Base-by-base conservation (phyloP, 345 rosid species). In the Arabis hirsuta region DNA sequence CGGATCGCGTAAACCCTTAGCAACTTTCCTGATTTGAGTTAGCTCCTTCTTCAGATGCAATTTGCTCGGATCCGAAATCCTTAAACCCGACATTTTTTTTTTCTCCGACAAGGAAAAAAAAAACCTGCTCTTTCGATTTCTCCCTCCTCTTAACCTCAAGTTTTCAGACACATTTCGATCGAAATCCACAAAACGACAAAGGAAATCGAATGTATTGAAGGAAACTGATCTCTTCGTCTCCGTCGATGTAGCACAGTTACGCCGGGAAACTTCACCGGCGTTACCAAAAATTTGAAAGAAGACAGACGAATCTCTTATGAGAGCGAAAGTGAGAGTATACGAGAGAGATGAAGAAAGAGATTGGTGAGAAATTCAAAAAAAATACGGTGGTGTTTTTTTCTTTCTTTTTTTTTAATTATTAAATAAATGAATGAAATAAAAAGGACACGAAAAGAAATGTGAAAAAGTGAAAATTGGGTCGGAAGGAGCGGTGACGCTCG, bases 11-110 rank as follows among this genome's bases (percentile, higher is more conserved):
- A 94, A 73, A 61, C 84, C 76, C 34, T 87, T 80, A 2, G 93
- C 81, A 20, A 88, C 96, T 75, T 91, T 94, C 47, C 89, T 80
- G 81, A 94, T 94, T 81, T 90, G 96, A 77, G 91, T 84, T 8
- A 90, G 87, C 81, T 94, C 95, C 75, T 71, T 87, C 90, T 81
- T 89, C 81, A 94, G 83, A 73, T 94, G 97, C 38, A 89, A 64
- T 64, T 85, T 82, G 76, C 91, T 87, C 22, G 95, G 95, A 81
- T 87, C 86, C 78, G 80, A 81, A 14, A 85, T 81, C 65, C 82
- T 83, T 45, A 82, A 20, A 62, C 72, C 84, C 32, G 89, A 76
- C 90, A 87, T 85, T 76, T 42, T 32, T 22, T 22, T 9, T 29
- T 8, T n/a, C 2, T 8, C 29, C 56, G 51, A 44, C 9, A 11